These are phyloP conservation scores for Dryadomyces quercus-mongolicae DNA, from an alignment of 2,329 filamentous ascomycete species.

Conservation along the genomic window DNA sequence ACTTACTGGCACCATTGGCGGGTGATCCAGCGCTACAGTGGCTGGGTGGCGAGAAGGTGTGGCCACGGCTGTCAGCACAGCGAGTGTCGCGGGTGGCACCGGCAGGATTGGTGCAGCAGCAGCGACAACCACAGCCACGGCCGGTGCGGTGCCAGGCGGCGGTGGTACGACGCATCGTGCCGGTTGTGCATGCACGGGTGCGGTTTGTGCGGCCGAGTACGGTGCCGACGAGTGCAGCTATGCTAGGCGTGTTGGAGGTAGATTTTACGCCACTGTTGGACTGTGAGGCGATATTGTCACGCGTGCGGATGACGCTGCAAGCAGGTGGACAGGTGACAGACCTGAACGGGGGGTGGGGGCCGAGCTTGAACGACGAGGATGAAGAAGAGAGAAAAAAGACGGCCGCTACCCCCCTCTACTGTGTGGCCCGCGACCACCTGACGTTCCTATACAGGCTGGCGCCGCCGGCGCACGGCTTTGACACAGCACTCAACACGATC, in stretches of 20 bases:
- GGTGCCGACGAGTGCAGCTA: conserved; percentile 42
- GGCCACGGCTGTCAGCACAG: conserved; percentile 57
- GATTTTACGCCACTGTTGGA: conserved; percentile 62
- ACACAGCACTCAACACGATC: neutral
- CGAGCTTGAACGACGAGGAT: neutral
- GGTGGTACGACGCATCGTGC: conserved; percentile 51
- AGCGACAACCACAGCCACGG: conserved; percentile 28
- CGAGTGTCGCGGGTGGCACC: conserved; percentile 65
- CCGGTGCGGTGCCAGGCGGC: conserved; percentile 45
- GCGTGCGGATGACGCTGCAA: conserved; percentile 43
- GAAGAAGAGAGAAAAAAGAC: conserved; percentile 11
- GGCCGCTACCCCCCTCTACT: conserved; percentile 39
- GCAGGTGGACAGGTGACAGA: conserved; percentile 44
- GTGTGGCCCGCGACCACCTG: conserved; percentile 61
- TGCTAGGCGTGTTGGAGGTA: conserved; percentile 61
- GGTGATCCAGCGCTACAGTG: conserved; percentile 47
- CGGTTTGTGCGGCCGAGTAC: conserved; percentile 55
- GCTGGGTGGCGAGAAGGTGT: conserved; percentile 32
- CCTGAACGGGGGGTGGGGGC: conserved; percentile 28
- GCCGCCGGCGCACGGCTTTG: conserved; percentile 33
- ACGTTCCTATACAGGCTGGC: conserved; percentile 60
- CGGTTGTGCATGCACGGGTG: conserved; percentile 60
- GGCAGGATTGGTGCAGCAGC: conserved; percentile 17
- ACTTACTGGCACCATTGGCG: conserved; percentile 64
- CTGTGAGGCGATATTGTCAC: conserved; percentile 50